These are phyloP conservation scores for Clarireedia paspali DNA, from an alignment of 2,329 filamentous ascomycete genomes.

Conservation along the genomic window DNA sequence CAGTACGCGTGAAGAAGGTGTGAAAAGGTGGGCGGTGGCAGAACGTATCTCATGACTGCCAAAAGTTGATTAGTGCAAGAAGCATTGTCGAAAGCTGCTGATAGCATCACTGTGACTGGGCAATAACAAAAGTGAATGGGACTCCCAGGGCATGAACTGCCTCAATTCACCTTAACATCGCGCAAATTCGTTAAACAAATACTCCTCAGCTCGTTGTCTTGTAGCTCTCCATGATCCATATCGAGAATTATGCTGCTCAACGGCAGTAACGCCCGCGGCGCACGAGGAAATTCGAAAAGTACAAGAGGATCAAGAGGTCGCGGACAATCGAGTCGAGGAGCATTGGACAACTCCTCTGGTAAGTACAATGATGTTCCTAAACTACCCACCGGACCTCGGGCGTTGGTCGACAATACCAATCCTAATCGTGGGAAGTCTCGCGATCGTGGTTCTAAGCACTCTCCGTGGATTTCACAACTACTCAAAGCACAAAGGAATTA, in stretches of 20 bases:
- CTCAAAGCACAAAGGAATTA: neutral
- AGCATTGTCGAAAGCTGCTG: neutral
- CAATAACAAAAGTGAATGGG: neutral
- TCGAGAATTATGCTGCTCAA: conserved; percentile 25
- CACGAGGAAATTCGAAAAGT: conserved; percentile 23
- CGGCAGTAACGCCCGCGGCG: conserved; percentile 23
- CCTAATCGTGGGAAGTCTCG: conserved; percentile 10
- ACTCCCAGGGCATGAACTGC: too few relatives aligned
- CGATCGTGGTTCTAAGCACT: conserved; percentile 7
- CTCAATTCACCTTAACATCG: neutral
- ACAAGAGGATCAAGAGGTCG: conserved; percentile 27
- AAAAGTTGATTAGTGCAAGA: neutral
- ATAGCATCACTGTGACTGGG: neutral
- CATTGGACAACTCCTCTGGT: conserved; percentile 26
- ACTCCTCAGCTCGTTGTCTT: conserved; percentile 17
- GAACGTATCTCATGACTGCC: neutral
- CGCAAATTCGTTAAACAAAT: neutral
- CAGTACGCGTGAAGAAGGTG: too few relatives aligned
- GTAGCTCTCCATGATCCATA: conserved; percentile 24
- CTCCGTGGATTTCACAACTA: conserved; percentile 12
- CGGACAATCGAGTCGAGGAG: conserved; percentile 27
- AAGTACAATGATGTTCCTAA: conserved; percentile 17
- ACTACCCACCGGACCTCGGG: conserved; percentile 8
- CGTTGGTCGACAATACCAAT: conserved; percentile 15
- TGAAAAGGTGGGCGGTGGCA: neutral